A percentile compares a stretch with the other conserved stretches of the same genome.
phyloP scores from a whole-genome alignment of 148 eudicot genomes.

The Heliamphora exappendiculata region DNA sequence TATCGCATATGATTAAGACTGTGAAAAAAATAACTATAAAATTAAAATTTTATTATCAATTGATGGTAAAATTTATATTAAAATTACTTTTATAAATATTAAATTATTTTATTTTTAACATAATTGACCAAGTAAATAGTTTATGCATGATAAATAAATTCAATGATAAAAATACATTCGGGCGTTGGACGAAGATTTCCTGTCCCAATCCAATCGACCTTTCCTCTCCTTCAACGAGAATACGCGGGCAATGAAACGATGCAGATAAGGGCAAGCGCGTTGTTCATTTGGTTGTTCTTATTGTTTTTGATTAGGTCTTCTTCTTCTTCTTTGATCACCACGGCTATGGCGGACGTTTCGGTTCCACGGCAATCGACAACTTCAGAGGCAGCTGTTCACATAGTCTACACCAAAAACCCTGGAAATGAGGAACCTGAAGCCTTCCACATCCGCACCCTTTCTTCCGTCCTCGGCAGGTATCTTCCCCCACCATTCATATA shows the following conservation, averaged over 20 bases:
- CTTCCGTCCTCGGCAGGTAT: slow-evolving; percentile 51
- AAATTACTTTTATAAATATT: too few relatives aligned
- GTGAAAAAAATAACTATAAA: too few relatives aligned
- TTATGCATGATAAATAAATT: too few relatives aligned
- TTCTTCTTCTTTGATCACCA: slow-evolving; percentile 1
- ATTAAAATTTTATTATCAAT: too few relatives aligned
- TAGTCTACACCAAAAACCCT: slow-evolving; percentile 69
- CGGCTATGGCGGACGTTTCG: slow-evolving; percentile 2
- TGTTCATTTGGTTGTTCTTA: background rate
- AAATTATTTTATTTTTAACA: too few relatives aligned
- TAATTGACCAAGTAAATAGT: too few relatives aligned
- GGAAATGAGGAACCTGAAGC: slow-evolving; percentile 40
- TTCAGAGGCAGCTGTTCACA: slow-evolving; percentile 39
- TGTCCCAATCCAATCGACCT: too few relatives aligned
- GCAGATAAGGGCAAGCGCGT: slow-evolving; percentile 2
- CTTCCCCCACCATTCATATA: background rate
- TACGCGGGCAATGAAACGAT: background rate
- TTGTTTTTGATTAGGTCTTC: background rate
- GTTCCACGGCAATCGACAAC: background rate
- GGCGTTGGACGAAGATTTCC: too few relatives aligned
- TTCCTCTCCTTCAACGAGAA: too few relatives aligned
- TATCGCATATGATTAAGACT: too few relatives aligned
- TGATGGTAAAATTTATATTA: too few relatives aligned
- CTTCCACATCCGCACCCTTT: slow-evolving; percentile 49
- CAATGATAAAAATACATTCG: too few relatives aligned